Evolutionary conservation across 2,329 filamentous ascomycete genomes (phyloP), one percentile per base, ranked within the genome.

Genomic region (Ascochyta rabiei): DNA sequence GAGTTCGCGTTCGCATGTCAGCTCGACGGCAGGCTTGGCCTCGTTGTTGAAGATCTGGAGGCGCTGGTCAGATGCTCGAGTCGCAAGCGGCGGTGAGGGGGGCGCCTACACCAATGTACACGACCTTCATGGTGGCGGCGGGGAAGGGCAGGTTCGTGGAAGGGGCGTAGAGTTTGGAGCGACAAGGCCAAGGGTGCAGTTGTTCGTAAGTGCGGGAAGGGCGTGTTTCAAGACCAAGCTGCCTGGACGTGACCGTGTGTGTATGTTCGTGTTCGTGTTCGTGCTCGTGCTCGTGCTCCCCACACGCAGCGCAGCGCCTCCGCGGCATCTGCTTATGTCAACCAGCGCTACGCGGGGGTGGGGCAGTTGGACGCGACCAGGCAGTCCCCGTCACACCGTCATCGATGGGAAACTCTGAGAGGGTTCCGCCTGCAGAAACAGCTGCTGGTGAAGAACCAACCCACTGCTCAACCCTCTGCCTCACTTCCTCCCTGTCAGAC

Each of bases 41-140:
- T 90, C 87, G 79, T 95, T 95, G 78, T 89, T 89, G 73, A 95
- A 82, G 76, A 96, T 85, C 91, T 96, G 69, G 55, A 46, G 15
- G 46, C 28, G 23, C 42, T 44, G 47, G 43, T 67, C 45, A 70
- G 61, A 26, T 33, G 38, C 19, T 34, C 24, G 38, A 30, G 48
- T 50, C 53, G 19, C 38, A 40, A 43, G 52, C 42, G 49, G 64
- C 59, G 66, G 60, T 63, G 62, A 64, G 59, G 48, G 58, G 60
- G 58, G 34, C 47, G 73, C 87, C 62, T 87, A 95, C 91, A 69
- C 90, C 91, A 73, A 96, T 91, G 78, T 95, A 95, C 77, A 89
- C 84, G 76, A 95, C 80, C 86, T 93, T 93, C 90, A 93, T 93
- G 73, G 68, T 77, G 73, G 43, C 56, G 53, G 44, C 4, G 6